These are phyloP conservation scores for Sordaria brevicollis DNA, from an alignment of 495 filamentous ascomycete genomes.

Conservation along the genomic window DNA sequence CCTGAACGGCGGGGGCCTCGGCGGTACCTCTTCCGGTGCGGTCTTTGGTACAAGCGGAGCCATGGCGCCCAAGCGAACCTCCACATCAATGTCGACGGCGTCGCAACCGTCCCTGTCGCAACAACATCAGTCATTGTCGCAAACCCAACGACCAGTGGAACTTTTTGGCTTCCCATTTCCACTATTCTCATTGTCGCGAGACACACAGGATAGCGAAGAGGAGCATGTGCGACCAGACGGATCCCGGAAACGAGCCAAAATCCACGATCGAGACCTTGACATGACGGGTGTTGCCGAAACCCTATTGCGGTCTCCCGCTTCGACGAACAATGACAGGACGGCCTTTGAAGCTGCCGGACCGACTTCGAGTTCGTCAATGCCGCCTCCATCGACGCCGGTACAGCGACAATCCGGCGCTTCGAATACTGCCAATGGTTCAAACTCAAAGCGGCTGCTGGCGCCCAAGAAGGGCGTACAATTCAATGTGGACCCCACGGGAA, in stretches of 20 bases:
- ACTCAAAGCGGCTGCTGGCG: slow-evolving; percentile 4
- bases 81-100: slow-evolving; percentile 4
- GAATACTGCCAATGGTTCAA: background rate
- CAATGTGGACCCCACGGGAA: slow-evolving; percentile 2
- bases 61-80: slow-evolving; percentile 13
- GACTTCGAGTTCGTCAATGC: background rate
- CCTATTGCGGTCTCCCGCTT: background rate
- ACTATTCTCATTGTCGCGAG: background rate
- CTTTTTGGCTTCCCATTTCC: background rate
- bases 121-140: background rate
- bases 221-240: slow-evolving; percentile 1
- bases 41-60: slow-evolving; percentile 20
- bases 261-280: slow-evolving; percentile 13
- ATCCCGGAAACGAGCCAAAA: slow-evolving; percentile 29
- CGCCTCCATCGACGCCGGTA: background rate
- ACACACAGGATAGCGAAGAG: slow-evolving; percentile 19
- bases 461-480: background rate
- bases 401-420: background rate
- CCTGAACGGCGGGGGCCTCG: slow-evolving; percentile 37
- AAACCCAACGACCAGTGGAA: background rate
- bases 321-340: slow-evolving; percentile 10
- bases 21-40: slow-evolving; percentile 7
- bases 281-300: slow-evolving; percentile 7
- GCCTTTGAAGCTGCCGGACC: background rate
- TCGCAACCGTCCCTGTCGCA: background rate